Evolutionary conservation across 2,329 filamentous ascomycete species (phyloP).

Genomic region (Diaporthe australafricana): DNA sequence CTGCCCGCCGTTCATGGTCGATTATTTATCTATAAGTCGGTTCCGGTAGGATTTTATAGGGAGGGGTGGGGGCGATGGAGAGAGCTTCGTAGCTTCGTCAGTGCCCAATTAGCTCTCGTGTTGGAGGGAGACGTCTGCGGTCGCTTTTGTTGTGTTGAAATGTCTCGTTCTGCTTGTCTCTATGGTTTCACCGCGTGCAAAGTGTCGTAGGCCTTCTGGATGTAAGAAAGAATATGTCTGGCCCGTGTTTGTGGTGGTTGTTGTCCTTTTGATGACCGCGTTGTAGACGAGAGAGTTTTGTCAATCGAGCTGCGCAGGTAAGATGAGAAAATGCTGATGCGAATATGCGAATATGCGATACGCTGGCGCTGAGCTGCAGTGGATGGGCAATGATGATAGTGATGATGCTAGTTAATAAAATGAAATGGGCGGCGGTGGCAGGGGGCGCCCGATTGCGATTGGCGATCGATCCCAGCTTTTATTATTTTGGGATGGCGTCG

Average conservation of each 20-base stretch:
- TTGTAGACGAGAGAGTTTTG: background rate
- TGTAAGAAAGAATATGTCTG: slow-evolving; percentile 4
- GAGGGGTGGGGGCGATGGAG: background rate
- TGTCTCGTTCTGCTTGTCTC: slow-evolving; percentile 10
- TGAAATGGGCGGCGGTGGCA: background rate
- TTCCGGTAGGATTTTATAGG: background rate
- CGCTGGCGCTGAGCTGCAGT: slow-evolving; percentile 21
- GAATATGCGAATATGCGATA: background rate
- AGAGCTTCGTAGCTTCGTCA: background rate
- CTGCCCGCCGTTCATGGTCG: slow-evolving; percentile 34
- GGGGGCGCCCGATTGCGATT: slow-evolving; percentile 19
- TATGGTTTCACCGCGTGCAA: background rate
- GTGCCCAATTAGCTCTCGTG: background rate
- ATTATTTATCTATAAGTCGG: slow-evolving; percentile 19
- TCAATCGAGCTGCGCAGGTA: background rate
- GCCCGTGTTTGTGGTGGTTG: background rate
- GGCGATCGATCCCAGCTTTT: slow-evolving; percentile 29
- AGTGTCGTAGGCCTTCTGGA: background rate
- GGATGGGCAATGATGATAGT: slow-evolving; percentile 2
- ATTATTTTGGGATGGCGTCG: slow-evolving; percentile 17
- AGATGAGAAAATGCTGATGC: slow-evolving; percentile 24
- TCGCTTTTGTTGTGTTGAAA: background rate
- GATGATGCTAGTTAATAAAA: background rate
- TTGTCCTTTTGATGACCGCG: background rate
- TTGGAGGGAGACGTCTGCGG: background rate